Conservation (phyloP, 1,284 basidiomycete species). For the Naganishia cerealis region DNA sequence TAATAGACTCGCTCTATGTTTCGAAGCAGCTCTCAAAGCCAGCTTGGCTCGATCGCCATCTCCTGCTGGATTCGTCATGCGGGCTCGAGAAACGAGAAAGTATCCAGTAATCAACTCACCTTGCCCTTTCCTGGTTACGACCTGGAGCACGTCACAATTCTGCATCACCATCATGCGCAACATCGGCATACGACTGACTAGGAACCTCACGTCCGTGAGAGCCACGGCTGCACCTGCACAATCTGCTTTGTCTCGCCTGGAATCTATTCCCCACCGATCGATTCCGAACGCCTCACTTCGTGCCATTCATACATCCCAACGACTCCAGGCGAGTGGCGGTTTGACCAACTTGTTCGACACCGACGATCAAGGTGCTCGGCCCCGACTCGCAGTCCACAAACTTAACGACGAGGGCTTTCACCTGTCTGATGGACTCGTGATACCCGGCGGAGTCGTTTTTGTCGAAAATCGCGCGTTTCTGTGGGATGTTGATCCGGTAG, state of each 20-base stretch:
- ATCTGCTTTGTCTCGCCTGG: not conserved
- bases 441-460: constrained; percentile 77
- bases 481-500: constrained; percentile 75
- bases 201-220: not conserved
- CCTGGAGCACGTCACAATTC: not conserved
- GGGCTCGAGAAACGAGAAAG: not conserved
- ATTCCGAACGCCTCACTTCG: not conserved
- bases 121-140: not conserved
- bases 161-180: constrained; percentile 4
- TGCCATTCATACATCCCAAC: constrained; percentile 8
- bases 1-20: not conserved
- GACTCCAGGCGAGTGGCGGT: constrained; percentile 1
- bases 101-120: not conserved
- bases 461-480: constrained; percentile 81
- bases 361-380: constrained; percentile 35
- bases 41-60: constrained; percentile 19
- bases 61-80: constrained; percentile 23
- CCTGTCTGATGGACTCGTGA: constrained; percentile 64
- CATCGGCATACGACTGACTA: not conserved
- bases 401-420: constrained; percentile 52
- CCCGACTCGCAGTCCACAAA: constrained; percentile 44
- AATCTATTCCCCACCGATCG: not conserved
- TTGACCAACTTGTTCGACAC: constrained; percentile 42
- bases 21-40: not conserved
- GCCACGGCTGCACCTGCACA: not conserved